phyloP scores from a whole-genome alignment of 139 green algal genomes.

The Nannochloris sp. region DNA sequence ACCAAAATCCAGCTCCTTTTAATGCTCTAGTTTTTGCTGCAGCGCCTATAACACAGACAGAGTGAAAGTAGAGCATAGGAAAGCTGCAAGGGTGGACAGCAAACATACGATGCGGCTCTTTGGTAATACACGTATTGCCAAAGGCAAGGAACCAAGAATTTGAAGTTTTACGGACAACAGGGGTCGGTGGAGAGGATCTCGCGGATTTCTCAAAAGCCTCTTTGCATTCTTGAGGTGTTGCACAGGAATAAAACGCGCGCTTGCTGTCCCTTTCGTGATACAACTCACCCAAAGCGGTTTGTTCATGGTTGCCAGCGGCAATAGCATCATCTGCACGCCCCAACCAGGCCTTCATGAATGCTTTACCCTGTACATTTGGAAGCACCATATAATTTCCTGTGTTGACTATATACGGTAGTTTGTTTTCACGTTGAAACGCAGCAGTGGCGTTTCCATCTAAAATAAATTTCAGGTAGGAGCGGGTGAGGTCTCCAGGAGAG shows the following conservation, averaged over 20 bases:
- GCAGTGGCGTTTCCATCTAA: neutral
- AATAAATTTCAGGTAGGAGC: neutral
- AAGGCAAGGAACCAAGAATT: too few relatives aligned
- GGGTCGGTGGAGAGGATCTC: too few relatives aligned
- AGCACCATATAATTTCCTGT: slow-evolving; percentile 9
- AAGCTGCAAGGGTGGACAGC: too few relatives aligned
- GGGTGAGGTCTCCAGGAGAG: neutral
- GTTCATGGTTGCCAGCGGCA: neutral
- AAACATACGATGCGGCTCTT: too few relatives aligned
- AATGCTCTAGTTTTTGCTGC: too few relatives aligned
- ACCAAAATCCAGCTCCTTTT: too few relatives aligned
- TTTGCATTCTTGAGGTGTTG: too few relatives aligned
- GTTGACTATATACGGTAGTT: neutral
- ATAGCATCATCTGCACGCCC: neutral
- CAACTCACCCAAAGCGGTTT: neutral
- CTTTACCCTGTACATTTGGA: neutral
- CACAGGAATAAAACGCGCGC: neutral
- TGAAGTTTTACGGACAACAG: too few relatives aligned
- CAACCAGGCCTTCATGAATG: neutral
- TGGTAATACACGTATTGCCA: too few relatives aligned
- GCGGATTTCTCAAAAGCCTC: too few relatives aligned
- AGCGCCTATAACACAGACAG: too few relatives aligned
- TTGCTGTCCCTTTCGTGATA: neutral
- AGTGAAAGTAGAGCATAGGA: too few relatives aligned
- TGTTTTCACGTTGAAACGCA: slow-evolving; percentile 4